These are phyloP conservation scores for Cryptococcus sp. DNA, from an alignment of 1,284 basidiomycete species.

Conservation along the genomic window DNA sequence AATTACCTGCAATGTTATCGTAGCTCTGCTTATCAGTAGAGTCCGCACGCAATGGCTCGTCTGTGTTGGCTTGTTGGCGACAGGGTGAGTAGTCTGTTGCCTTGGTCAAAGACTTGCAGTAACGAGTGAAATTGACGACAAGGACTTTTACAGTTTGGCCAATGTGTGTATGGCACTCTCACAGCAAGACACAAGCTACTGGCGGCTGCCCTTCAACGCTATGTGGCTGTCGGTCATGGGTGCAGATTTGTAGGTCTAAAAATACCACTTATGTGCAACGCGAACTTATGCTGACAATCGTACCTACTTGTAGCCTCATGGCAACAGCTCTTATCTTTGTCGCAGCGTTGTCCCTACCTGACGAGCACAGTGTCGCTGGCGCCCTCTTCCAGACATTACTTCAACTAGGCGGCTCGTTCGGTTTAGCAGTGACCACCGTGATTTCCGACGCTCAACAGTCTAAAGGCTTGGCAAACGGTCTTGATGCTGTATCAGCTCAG, in stretches of 20 bases:
- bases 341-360: conserved; percentile 66
- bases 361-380: conserved; percentile 77
- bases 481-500: conserved; percentile 14
- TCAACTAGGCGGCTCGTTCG: conserved; percentile 71
- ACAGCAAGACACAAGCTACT: conserved; percentile 64
- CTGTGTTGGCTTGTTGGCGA: conserved; percentile 64
- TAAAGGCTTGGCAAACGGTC: conserved; percentile 22
- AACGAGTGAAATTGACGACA: neutral
- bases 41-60: conserved; percentile 52
- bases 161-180: conserved; percentile 74
- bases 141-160: conserved; percentile 50
- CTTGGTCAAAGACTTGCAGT: neutral
- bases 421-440: conserved; percentile 72
- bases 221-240: conserved; percentile 72
- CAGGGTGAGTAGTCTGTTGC: conserved; percentile 37
- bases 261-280: neutral
- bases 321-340: conserved; percentile 73
- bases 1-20: conserved; percentile 62
- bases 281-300: too few relatives aligned
- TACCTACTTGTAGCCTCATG: conserved; percentile 57
- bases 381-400: conserved; percentile 57
- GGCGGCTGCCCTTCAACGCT: conserved; percentile 78
- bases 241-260: conserved; percentile 63
- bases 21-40: conserved; percentile 46
- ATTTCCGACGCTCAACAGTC: conserved; percentile 53